Conservation (phyloP, 805 yeast species). For the Tetrapisispora fleetii region DNA sequence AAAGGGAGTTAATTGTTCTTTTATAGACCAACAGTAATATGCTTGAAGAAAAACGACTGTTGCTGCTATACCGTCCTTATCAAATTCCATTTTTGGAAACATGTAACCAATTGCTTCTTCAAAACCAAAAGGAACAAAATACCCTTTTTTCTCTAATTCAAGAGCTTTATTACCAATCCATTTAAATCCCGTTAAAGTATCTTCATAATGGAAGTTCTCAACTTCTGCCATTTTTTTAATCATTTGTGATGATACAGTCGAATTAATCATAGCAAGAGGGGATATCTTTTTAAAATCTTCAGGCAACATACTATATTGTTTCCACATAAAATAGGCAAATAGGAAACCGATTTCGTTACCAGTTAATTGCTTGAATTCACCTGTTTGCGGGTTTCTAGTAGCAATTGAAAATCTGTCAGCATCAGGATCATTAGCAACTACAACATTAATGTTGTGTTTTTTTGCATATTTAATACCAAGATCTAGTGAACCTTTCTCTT, state of each 20-base stretch:
- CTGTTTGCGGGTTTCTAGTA: slow-evolving; percentile 32
- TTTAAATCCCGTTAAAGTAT: slow-evolving; percentile 91
- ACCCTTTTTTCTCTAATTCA: slow-evolving; percentile 55
- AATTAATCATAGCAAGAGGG: slow-evolving; percentile 52
- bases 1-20: slow-evolving; percentile 29
- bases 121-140: slow-evolving; percentile 72
- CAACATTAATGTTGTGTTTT: slow-evolving; percentile 37
- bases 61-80: slow-evolving; percentile 89
- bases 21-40: slow-evolving; percentile 41
- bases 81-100: slow-evolving; percentile 68
- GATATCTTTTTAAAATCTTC: slow-evolving; percentile 27
- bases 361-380: slow-evolving; percentile 66
- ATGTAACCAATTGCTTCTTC: slow-evolving; percentile 96
- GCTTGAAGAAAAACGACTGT: slow-evolving; percentile 66
- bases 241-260: slow-evolving; percentile 89
- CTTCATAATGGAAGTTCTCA: slow-evolving; percentile 54
- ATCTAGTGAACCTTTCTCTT: slow-evolving; percentile 83
- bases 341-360: slow-evolving; percentile 88
- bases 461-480: slow-evolving; percentile 54
- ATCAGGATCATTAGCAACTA: slow-evolving; percentile 91
- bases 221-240: slow-evolving; percentile 54
- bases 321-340: slow-evolving; percentile 58
- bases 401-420: slow-evolving; percentile 91
- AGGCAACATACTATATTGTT: slow-evolving; percentile 21
- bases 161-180: slow-evolving; percentile 93